phyloP scores from a whole-genome alignment of 2,329 filamentous ascomycete species.

The Aspergillus sp. region DNA sequence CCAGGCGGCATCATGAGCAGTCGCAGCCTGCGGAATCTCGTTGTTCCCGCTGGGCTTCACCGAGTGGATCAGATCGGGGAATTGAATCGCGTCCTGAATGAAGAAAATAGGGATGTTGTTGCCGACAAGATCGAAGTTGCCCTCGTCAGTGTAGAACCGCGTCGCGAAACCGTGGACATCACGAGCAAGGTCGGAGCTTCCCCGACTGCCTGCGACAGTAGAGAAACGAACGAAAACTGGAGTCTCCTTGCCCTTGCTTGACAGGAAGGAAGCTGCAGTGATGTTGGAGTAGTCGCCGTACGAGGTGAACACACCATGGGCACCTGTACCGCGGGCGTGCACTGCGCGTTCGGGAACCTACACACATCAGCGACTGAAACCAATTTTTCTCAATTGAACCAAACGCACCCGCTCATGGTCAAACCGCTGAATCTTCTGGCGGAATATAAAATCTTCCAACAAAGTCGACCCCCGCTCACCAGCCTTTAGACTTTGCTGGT shows the following conservation, averaged over 20 bases:
- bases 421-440: constrained; percentile 70
- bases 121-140: constrained; percentile 56
- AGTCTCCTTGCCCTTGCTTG: constrained; percentile 58
- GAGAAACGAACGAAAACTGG: constrained; percentile 71
- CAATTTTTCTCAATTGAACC: neutral
- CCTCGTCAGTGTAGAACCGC: constrained; percentile 70
- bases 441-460: constrained; percentile 70
- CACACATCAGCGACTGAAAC: neutral
- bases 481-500: constrained; percentile 66
- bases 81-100: constrained; percentile 44
- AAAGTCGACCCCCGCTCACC: constrained; percentile 67
- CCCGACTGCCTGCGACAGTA: constrained; percentile 68
- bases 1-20: constrained; percentile 54
- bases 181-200: constrained; percentile 67
- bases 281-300: constrained; percentile 67
- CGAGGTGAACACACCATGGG: constrained; percentile 69
- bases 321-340: constrained; percentile 67
- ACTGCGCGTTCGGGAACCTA: constrained; percentile 65
- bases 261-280: constrained; percentile 66
- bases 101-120: constrained; percentile 46
- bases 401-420: constrained; percentile 65
- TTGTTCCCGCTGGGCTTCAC: constrained; percentile 43
- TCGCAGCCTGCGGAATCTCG: constrained; percentile 52
- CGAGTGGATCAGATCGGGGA: constrained; percentile 44
- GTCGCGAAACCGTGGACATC: constrained; percentile 73